Conservation (phyloP, 768 basidiomycete genomes). For the Lentinula sp. region DNA sequence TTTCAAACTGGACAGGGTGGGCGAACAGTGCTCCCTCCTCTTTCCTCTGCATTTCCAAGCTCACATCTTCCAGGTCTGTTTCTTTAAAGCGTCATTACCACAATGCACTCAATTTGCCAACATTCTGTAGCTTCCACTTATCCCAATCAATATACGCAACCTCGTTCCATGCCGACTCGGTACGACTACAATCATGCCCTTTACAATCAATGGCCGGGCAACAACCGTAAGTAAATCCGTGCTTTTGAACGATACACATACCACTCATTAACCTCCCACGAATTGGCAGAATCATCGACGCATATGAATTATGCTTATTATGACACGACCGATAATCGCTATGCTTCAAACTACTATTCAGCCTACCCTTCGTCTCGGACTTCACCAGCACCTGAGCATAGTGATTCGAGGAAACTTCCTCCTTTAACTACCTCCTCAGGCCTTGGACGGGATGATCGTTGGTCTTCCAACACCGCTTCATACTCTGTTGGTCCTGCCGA, state of each 20-base stretch:
- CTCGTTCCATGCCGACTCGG: constrained; percentile 57
- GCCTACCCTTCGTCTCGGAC: constrained; percentile 25
- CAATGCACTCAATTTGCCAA: constrained; percentile 54
- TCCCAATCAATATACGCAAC: constrained; percentile 56
- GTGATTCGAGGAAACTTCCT: constrained; percentile 36
- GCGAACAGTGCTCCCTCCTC: constrained; percentile 84
- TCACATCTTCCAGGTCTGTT: constrained; percentile 89
- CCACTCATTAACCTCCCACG: constrained; percentile 6
- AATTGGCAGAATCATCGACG: constrained; percentile 7
- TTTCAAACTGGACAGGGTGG: constrained; percentile 82
- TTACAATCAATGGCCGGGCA: constrained; percentile 40
- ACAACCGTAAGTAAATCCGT: constrained; percentile 24
- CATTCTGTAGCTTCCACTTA: constrained; percentile 58
- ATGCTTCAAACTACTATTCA: constrained; percentile 18
- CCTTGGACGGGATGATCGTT: constrained; percentile 25
- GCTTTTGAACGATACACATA: constrained; percentile 6
- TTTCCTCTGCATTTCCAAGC: constrained; percentile 81
- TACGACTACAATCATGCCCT: constrained; percentile 47
- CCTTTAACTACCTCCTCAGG: constrained; percentile 23
- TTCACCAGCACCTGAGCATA: constrained; percentile 25
- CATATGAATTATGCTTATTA: constrained; percentile 28
- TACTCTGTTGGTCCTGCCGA: constrained; percentile 30
- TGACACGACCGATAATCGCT: constrained; percentile 4
- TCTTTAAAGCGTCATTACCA: constrained; percentile 38
- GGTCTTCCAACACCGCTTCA: constrained; percentile 17